These are phyloP conservation scores for Euclidium syriacum DNA, from an alignment of 345 rosid genomes.

Conservation along the genomic window DNA sequence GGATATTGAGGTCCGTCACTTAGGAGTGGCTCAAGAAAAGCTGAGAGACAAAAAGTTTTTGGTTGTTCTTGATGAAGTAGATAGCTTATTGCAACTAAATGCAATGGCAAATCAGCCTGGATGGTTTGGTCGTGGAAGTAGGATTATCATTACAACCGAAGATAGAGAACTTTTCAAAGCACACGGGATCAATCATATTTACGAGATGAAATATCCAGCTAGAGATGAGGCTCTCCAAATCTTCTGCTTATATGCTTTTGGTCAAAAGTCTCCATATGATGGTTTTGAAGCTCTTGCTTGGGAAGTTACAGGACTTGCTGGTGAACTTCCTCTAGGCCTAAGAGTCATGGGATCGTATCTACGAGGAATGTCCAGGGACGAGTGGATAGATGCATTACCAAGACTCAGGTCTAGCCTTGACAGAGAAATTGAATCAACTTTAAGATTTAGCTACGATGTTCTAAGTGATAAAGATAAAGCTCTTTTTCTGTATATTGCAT, in stretches of 20 bases:
- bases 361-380: neutral
- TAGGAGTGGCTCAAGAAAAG: neutral
- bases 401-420: slow-evolving; percentile 3
- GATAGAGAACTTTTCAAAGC: slow-evolving; percentile 6
- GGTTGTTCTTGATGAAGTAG: slow-evolving; percentile 48
- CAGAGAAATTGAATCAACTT: neutral
- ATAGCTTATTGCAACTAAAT: slow-evolving; percentile 31
- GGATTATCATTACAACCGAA: slow-evolving; percentile 51
- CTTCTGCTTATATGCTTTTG: slow-evolving; percentile 4
- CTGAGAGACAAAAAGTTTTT: slow-evolving; percentile 21
- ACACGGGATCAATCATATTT: neutral
- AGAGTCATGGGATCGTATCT: slow-evolving; percentile 23
- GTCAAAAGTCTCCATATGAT: too few relatives aligned
- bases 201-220: neutral
- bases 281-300: too few relatives aligned
- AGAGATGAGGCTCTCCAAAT: slow-evolving; percentile 1
- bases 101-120: slow-evolving; percentile 34
- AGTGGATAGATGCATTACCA: slow-evolving; percentile 16
- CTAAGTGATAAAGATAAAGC: neutral
- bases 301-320: neutral
- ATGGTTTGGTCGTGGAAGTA: slow-evolving; percentile 41
- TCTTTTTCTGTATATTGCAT: slow-evolving; percentile 31
- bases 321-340: slow-evolving; percentile 30
- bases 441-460: slow-evolving; percentile 26
- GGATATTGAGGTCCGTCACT: slow-evolving; percentile 4